Percentiles rank a stretch among this genome's conserved stretches.
phyloP scores from a whole-genome alignment of 2,329 filamentous ascomycete genomes.

The Fusarium sp. region DNA sequence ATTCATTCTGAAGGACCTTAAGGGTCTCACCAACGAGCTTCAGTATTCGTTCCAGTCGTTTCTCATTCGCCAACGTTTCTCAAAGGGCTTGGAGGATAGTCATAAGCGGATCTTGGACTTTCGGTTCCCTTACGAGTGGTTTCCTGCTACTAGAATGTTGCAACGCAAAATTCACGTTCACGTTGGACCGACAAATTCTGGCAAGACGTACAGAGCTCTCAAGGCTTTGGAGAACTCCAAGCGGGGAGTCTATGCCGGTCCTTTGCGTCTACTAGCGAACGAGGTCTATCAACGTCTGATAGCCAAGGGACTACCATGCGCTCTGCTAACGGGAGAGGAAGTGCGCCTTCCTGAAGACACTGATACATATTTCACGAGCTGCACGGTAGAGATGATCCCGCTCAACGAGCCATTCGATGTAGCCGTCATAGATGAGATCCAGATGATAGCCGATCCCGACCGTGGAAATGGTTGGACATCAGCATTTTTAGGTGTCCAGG shows the following conservation, averaged over 20 bases:
- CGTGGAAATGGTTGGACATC: conserved; percentile 97
- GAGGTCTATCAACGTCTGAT: conserved; percentile 93
- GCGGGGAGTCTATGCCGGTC: conserved; percentile 90
- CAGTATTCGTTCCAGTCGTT: conserved; percentile 79
- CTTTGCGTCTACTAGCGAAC: conserved; percentile 88
- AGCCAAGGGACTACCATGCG: conserved; percentile 82
- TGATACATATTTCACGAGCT: conserved; percentile 78
- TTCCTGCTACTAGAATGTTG: conserved; percentile 83
- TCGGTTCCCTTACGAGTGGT: conserved; percentile 94
- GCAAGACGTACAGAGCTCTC: conserved; percentile 96
- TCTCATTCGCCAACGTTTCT: conserved; percentile 71
- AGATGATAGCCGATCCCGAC: conserved; percentile 88
- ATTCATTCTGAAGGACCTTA: conserved; percentile 68
- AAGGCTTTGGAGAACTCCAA: conserved; percentile 84
- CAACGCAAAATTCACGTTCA: conserved; percentile 91
- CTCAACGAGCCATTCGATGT: conserved; percentile 78
- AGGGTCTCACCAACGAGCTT: conserved; percentile 71
- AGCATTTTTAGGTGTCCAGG: conserved; percentile 88
- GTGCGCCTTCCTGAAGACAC: conserved; percentile 75
- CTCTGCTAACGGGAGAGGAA: conserved; percentile 93
- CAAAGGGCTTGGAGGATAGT: conserved; percentile 68
- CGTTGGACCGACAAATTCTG: conserved; percentile 97
- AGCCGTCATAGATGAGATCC: conserved; percentile 97
- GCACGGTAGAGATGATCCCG: conserved; percentile 91
- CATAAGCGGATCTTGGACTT: conserved; percentile 83